phyloP scores from a whole-genome alignment of 2,329 filamentous ascomycete species.

The Neonectria magnoliae region DNA sequence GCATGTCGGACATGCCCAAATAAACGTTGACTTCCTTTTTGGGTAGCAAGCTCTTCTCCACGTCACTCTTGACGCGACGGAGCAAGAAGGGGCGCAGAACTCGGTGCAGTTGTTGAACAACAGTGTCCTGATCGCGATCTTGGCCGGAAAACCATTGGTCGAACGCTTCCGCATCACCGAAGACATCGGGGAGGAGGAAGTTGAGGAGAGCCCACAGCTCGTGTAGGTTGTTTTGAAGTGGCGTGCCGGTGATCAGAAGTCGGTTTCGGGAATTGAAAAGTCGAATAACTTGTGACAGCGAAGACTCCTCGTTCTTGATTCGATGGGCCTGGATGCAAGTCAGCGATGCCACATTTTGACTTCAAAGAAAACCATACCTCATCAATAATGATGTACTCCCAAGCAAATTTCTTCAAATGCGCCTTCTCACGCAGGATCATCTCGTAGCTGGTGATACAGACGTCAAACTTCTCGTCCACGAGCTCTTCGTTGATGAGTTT shows the following conservation, averaged over 20 bases:
- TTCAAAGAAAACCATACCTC: slow-evolving; percentile 59
- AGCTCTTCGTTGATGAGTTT: slow-evolving; percentile 89
- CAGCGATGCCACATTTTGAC: slow-evolving; percentile 19
- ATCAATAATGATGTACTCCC: slow-evolving; percentile 99
- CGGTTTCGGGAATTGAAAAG: slow-evolving; percentile 96
- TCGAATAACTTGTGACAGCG: slow-evolving; percentile 93
- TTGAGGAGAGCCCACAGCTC: slow-evolving; percentile 98
- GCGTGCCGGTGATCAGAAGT: slow-evolving; percentile 94
- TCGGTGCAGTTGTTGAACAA: slow-evolving; percentile 94
- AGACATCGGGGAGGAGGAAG: slow-evolving; percentile 97
- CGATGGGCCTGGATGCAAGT: slow-evolving; percentile 72
- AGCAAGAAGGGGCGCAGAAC: slow-evolving; percentile 93
- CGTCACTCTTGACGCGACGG: slow-evolving; percentile 95
- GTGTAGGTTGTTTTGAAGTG: slow-evolving; percentile 96
- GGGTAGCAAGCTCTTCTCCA: slow-evolving; percentile 95
- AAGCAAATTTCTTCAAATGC: slow-evolving; percentile 96
- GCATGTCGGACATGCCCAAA: slow-evolving; percentile 99
- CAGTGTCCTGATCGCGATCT: slow-evolving; percentile 89
- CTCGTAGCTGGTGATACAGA: slow-evolving; percentile 98
- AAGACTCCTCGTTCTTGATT: slow-evolving; percentile 99
- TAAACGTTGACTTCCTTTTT: slow-evolving; percentile 99
- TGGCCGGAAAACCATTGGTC: slow-evolving; percentile 98
- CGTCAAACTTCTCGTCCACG: slow-evolving; percentile 95
- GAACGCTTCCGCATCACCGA: slow-evolving; percentile 95
- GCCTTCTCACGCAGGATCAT: slow-evolving; percentile 97